Base-by-base conservation (phyloP, 2,329 filamentous ascomycete species). In the Knufia fluminis region DNA sequence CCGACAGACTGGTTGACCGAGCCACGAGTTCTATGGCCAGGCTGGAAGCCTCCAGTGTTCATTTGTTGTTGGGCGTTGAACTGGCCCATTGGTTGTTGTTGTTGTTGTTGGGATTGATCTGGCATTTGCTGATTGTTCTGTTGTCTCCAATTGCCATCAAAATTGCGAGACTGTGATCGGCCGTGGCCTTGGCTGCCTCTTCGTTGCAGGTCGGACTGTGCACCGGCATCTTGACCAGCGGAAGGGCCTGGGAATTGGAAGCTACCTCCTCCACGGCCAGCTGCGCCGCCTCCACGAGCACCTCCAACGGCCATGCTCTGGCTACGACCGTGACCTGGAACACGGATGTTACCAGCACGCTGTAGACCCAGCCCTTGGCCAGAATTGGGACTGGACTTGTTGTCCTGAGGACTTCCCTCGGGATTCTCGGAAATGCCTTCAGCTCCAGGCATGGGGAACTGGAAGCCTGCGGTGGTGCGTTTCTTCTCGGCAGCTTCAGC, bases 61-160 rank as follows among this genome's bases (percentile, higher is more conserved):
- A 74, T 75, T 48, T 84, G 83, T 64, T 87, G 85, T 57, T 81
- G 80, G 68, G 87, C 83, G 61, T 76, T 76, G 63, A 83, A 82
- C 61, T 77, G 79, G 50, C 77, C 77, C 71, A 81, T 75, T 22
- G 46, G 50, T 57, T 77, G 74, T 59, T 28, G 26, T 28, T 28
- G 26, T 12, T 28, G 26, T 12, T 28, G 26, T 28, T 73, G 73
- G 53, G 68, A 68, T 52, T 71, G 71, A 46, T 54, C 59, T 57
- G 71, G 68, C 23, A 61, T 61, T 51, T 73, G 71, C 59, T 52
- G 60, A 45, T 53, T 72, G 55, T 78, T 78, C 59, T 86, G 90
- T 62, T 89, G 94, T 61, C 92, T 86, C 92, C 92, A 98, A 70
- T 98, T 98, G 61, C 90, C 83, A 59, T 98, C 92, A 63, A 97